Conservation (phyloP, 2,329 filamentous ascomycete species). For the Macrophomina pseudophaseolina region DNA sequence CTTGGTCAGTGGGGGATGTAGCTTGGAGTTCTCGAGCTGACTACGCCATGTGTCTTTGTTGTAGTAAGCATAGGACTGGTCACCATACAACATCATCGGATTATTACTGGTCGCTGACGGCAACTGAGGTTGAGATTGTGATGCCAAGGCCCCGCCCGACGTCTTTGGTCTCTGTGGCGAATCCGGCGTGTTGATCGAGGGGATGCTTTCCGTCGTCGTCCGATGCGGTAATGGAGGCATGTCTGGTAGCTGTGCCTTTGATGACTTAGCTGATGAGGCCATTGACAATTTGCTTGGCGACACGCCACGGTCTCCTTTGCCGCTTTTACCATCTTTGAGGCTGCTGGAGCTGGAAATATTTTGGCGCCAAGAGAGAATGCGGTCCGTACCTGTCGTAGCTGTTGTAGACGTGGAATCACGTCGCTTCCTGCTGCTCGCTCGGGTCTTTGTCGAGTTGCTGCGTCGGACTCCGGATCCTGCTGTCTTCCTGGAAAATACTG, state of each 20-base stretch:
- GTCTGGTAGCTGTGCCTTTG: slow-evolving; percentile 30
- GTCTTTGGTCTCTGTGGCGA: slow-evolving; percentile 12
- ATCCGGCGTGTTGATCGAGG: slow-evolving; percentile 9
- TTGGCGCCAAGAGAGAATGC: slow-evolving; percentile 88
- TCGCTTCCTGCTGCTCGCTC: slow-evolving; percentile 55
- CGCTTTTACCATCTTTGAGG: slow-evolving; percentile 33
- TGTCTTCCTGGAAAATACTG: slow-evolving; percentile 71
- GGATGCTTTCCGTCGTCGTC: slow-evolving; percentile 26
- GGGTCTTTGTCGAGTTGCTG: slow-evolving; percentile 61
- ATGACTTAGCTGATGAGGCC: slow-evolving; percentile 31
- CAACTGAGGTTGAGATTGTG: slow-evolving; percentile 11
- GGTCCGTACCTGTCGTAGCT: slow-evolving; percentile 62
- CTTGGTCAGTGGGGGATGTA: slow-evolving; percentile 37
- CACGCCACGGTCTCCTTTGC: slow-evolving; percentile 47
- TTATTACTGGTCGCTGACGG: slow-evolving; percentile 34
- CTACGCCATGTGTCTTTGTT: slow-evolving; percentile 44
- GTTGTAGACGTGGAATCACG: slow-evolving; percentile 51
- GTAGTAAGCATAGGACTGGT: slow-evolving; percentile 61
- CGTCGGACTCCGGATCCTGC: slow-evolving; percentile 33
- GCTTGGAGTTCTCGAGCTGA: slow-evolving; percentile 14
- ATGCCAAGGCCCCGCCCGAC: slow-evolving; percentile 24
- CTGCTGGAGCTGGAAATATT: slow-evolving; percentile 51
- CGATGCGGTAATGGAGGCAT: slow-evolving; percentile 26
- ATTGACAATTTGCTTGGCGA: slow-evolving; percentile 55
- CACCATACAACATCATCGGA: slow-evolving; percentile 56